A percentile compares a stretch with the other conserved stretches of the same genome.
Evolutionary conservation across 345 rosid species (phyloP).

Genomic region (Salix dunnii): DNA sequence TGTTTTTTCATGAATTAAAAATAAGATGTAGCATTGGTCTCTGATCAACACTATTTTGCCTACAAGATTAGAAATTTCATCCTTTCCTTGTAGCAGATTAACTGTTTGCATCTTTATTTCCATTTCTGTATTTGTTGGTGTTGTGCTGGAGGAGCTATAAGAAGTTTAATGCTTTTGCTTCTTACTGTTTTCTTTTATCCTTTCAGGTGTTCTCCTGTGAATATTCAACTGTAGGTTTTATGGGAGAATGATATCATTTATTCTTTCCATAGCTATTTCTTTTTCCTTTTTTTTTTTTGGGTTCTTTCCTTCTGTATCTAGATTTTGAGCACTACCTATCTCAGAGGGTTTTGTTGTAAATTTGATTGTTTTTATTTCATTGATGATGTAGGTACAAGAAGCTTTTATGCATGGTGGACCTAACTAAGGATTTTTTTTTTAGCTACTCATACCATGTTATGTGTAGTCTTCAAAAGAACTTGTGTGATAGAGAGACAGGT

Average conservation of each 20-base stretch:
- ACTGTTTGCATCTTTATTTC: not conserved
- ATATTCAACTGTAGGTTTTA: not conserved
- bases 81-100: not conserved
- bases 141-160: not conserved
- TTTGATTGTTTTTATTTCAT: conserved; percentile 10
- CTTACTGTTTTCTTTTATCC: not conserved
- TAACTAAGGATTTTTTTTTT: conserved; percentile 97
- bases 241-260: not conserved
- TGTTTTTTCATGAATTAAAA: not conserved
- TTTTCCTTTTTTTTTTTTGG: not conserved
- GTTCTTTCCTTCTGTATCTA: not conserved
- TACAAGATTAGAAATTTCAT: not conserved
- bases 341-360: not conserved
- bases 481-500: conserved; percentile 62
- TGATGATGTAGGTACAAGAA: conserved; percentile 81
- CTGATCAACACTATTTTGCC: not conserved
- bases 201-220: not conserved
- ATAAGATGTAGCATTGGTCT: not conserved
- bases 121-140: not conserved
- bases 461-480: conserved; percentile 88
- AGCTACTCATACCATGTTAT: conserved; percentile 95
- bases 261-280: not conserved
- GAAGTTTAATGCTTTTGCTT: not conserved
- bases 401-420: conserved; percentile 85
- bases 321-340: not conserved